These are phyloP conservation scores for Jatropha multifida DNA, from an alignment of 441 rosid genomes.

Conservation along the genomic window DNA sequence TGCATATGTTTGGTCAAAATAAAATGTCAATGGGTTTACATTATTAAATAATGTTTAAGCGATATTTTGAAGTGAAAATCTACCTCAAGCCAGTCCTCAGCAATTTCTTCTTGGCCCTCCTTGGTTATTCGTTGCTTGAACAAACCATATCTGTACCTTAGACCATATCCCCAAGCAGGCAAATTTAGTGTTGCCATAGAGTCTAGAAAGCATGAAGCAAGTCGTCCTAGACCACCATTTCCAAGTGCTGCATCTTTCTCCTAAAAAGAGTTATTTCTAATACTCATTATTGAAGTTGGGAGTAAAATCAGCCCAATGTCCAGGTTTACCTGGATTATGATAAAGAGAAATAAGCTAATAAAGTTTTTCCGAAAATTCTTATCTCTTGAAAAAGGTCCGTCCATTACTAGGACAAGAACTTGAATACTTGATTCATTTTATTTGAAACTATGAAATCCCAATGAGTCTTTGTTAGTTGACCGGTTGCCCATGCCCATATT, in stretches of 20 bases:
- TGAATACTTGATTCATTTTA: not conserved
- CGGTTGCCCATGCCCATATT: not conserved
- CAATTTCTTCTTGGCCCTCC: conserved; percentile 92
- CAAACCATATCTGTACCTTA: conserved; percentile 91
- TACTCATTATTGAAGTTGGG: conserved; percentile 8
- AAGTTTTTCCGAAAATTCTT: not conserved
- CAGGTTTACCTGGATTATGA: not conserved
- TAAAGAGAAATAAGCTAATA: conserved; percentile 1
- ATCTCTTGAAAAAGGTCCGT: not conserved
- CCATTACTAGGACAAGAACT: not conserved
- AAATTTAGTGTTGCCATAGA: conserved; percentile 95
- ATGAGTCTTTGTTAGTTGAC: not conserved
- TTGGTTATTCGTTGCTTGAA: conserved; percentile 84
- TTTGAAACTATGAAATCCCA: conserved; percentile 7
- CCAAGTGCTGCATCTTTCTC: conserved; percentile 99
- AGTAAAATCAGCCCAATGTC: conserved; percentile 6
- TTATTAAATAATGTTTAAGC: conserved; percentile 4
- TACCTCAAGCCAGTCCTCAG: conserved; percentile 99
- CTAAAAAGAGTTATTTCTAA: conserved; percentile 40
- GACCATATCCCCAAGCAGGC: conserved; percentile 99
- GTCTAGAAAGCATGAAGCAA: conserved; percentile 96
- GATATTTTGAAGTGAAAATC: conserved; percentile 15
- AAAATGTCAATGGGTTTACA: conserved; percentile 25
- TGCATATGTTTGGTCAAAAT: conserved; percentile 46
- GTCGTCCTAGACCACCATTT: conserved; percentile 98